A percentile compares a stretch with the other conserved stretches of the same genome.
phyloP scores from a whole-genome alignment of 1,284 basidiomycete species.

The Fomitiporia mediterranea region DNA sequence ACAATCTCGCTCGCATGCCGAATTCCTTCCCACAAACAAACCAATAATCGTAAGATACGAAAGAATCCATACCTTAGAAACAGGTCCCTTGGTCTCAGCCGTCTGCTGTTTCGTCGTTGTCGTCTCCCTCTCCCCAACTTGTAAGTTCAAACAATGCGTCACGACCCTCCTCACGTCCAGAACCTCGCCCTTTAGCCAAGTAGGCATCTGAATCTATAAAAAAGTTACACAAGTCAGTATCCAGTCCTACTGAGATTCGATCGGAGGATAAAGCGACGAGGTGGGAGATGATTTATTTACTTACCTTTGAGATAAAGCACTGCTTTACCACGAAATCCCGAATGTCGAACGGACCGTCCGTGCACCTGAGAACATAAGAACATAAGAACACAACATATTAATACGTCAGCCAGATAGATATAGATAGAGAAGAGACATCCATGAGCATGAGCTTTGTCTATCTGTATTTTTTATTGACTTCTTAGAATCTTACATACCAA shows the following conservation, averaged over 20 bases:
- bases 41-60: too few species aligned
- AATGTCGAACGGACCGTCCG: slow-evolving; percentile 78
- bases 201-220: slow-evolving; percentile 56
- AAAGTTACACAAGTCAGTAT: too few species aligned
- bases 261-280: too few species aligned
- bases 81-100: slow-evolving; percentile 20
- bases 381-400: too few species aligned
- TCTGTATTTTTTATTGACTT: too few species aligned
- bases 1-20: too few species aligned
- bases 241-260: slow-evolving; percentile 26
- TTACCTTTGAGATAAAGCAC: slow-evolving; percentile 77
- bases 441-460: too few species aligned
- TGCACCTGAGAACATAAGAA: slow-evolving; percentile 71
- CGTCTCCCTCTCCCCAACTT: slow-evolving; percentile 23
- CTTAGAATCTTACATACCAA: slow-evolving; percentile 20
- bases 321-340: slow-evolving; percentile 84
- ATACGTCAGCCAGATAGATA: too few species aligned
- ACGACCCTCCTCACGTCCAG: slow-evolving; percentile 66
- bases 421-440: too few species aligned
- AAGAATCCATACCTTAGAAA: slow-evolving; percentile 13
- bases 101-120: slow-evolving; percentile 22
- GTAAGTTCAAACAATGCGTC: slow-evolving; percentile 35
- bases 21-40: too few species aligned
- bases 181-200: slow-evolving; percentile 65
- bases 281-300: too few species aligned